Evolutionary conservation across 106 monocot genomes (phyloP).

Genomic region (Gastrodia elata): DNA sequence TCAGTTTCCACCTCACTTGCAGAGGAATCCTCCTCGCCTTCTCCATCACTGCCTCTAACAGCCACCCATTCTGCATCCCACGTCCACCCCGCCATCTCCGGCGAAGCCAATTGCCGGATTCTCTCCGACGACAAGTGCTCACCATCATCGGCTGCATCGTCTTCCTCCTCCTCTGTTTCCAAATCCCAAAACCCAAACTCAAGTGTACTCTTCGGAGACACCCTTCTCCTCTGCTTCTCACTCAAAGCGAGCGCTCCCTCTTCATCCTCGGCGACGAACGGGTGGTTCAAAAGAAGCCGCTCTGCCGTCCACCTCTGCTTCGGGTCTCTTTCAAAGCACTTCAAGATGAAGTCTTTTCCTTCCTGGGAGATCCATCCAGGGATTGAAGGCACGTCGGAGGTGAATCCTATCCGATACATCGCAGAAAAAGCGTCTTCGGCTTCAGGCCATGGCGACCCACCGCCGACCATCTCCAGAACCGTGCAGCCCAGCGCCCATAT

Average conservation of each 20-base stretch:
- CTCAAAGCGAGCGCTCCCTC: neutral
- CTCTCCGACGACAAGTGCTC: neutral
- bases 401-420: conserved; percentile 17
- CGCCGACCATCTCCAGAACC: conserved; percentile 58
- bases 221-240: neutral
- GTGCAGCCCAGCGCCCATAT: conserved; percentile 72
- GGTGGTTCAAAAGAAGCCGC: conserved; percentile 44
- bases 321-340: conserved; percentile 38
- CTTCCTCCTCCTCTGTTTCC: neutral
- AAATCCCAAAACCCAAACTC: neutral
- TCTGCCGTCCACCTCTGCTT: conserved; percentile 37
- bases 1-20: no score
- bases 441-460: conserved; percentile 33
- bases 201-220: neutral
- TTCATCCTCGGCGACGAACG: conserved; percentile 20
- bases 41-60: neutral
- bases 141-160: neutral
- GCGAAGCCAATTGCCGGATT: neutral
- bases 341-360: conserved; percentile 47
- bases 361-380: conserved; percentile 27
- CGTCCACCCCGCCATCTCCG: neutral
- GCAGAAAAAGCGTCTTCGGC: neutral
- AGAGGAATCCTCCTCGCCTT: neutral
- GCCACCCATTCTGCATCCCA: neutral
- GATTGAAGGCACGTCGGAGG: conserved; percentile 26